phyloP scores from a whole-genome alignment of 2,329 filamentous ascomycete species.

The Monosporascus sp. region DNA sequence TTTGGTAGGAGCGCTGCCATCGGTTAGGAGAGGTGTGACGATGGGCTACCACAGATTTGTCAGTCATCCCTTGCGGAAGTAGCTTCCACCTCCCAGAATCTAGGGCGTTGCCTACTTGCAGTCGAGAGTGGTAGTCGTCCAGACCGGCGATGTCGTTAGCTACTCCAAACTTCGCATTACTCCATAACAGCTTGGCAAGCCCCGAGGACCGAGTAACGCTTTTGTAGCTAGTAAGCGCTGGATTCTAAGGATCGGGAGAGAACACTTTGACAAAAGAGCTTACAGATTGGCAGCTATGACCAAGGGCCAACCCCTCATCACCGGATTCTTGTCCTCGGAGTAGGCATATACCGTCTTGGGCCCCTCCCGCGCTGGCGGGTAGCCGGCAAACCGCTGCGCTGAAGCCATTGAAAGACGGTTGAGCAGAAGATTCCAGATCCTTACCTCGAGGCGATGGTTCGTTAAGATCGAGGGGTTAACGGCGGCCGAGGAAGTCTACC shows the following conservation, averaged over 20 bases:
- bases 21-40: conserved; percentile 45
- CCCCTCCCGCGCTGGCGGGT: conserved; percentile 23
- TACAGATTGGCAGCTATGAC: conserved; percentile 58
- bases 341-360: conserved; percentile 36
- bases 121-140: conserved; percentile 36
- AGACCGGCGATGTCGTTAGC: conserved; percentile 43
- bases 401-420: conserved; percentile 9
- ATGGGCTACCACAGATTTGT: conserved; percentile 38
- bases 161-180: conserved; percentile 54
- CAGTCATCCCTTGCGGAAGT: conserved; percentile 3
- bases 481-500: no score
- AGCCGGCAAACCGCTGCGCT: conserved; percentile 21
- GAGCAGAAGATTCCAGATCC: background rate
- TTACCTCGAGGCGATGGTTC: background rate
- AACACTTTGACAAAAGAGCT: conserved; percentile 18
- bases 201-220: conserved; percentile 56
- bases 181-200: conserved; percentile 63
- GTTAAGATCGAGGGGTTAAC: no score
- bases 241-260: background rate
- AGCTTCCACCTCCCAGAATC: background rate
- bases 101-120: conserved; percentile 36
- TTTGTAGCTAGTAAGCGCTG: conserved; percentile 2
- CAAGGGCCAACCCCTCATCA: conserved; percentile 60
- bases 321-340: conserved; percentile 59
- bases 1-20: conserved; percentile 23